Base-by-base conservation (phyloP, 2,329 filamentous ascomycete species). In the Penicillium sp. region DNA sequence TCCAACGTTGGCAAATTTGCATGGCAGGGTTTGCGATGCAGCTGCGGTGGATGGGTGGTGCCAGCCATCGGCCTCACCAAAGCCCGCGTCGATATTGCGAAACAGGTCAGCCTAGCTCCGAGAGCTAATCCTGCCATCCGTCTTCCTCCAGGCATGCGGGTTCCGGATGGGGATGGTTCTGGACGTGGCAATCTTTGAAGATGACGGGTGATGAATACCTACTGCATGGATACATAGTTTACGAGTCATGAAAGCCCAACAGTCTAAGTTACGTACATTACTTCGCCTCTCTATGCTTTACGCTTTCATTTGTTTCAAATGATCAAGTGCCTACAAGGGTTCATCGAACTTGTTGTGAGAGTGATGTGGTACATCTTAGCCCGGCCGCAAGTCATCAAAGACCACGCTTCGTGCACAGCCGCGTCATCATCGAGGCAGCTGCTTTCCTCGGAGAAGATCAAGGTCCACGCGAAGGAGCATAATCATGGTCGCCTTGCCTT, bases 11-110 rank as follows among this genome's bases (percentile, higher is more conserved):
- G 93, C 33, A 88, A 93, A 61, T 99, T 96, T 66, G 88, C 92
- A 44, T 99, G 93, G 93, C 89, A 95, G 68, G 93, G 93, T 12
- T 86, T 96, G 78, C 84, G 84, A 67, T 99, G 93, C 73, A 93
- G 84, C 65, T 99, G 93, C 69, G 84, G 86, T 31, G 83, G 86
- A 54, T 97, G 93, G 92, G 80, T 96, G 18, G 88, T 90, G 42
- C 92, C 93, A 8, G 91, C 87, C 0, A 93, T 99, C 67, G 92
- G 87, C 53, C 76, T 97, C 53, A 86, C 89, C 46, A 88, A 85
- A 69, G 85, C 87, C 45, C 84, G 84, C 59, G 86, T 96, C 31
- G 93, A 97, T 67, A 86, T 95, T 61, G 73, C 78, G n/a, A 62
- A 64, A n/a, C 57, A 54, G 36, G 47, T 59, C 22, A 63, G 61